Base-by-base conservation (phyloP, 225 moss, liverwort and hornwort genomes). In the Marchantia paleacea region DNA sequence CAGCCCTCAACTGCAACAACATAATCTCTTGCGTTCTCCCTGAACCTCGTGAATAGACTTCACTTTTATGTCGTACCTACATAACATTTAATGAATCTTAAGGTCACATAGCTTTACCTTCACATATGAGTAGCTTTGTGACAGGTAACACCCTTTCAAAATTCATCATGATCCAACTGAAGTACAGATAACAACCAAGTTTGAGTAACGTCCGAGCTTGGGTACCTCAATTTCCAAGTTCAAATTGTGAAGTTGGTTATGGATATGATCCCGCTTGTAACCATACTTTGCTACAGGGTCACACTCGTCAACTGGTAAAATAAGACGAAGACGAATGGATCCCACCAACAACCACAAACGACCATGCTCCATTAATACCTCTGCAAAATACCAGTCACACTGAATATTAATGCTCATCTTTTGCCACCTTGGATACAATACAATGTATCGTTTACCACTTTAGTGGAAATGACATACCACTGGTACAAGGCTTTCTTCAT, bases 261-360 rank as follows among this genome's bases (percentile, higher is more conserved):
- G 64, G 14, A 83, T 83, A 76, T 92, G 91, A 25, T 73, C 72
- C 85, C 87, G 31, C 82, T 92, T 95, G 69, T 89, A 91, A 78
- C 81, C 82, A 76, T 92, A 94, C 79, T 94, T 99, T 0, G 91
- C 89, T 63, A 99, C 93, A 48, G 97, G 97, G 76, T 99, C 95
- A 79, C 89, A 91, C 73, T 88, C 92, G 86, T 92, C 88, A 55
- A 86, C 85, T 55, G 93, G 95, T 53, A 94, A 75, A 12, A 99
- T 81, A 76, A 95, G 80, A 51, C 68, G 88, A 31, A 99, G 85
- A 64, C 95, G 85, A 53, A 99, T 86, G 81, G 89, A 89, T 81
- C 97, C 97, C 28, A 99, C 51, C 49, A 86, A 84, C 26, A 94
- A 80, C 92, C 93, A 99, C 64, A 90, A 81, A 72, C 81, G 91